Evolutionary conservation across 208 protist species (phyloP), one percentile per base, ranked within the genome.

Genomic region (Trypanosoma vivax): DNA sequence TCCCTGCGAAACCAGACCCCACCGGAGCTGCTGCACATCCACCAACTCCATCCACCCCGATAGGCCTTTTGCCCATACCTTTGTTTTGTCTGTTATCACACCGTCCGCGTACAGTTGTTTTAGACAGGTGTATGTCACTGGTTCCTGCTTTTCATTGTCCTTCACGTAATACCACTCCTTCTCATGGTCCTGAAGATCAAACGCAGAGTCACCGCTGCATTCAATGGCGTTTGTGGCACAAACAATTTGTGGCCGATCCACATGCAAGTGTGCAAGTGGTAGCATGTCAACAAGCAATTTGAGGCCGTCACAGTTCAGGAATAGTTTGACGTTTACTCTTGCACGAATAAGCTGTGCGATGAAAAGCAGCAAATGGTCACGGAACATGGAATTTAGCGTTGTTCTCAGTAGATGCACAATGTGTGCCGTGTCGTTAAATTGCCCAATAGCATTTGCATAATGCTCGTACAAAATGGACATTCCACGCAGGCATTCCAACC

Each of bases 11-110:
- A 93, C 10, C 45, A 96, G 67, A 13, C 76, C 83, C 94, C 96
- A 98, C 29, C 87, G 79, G 24, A 98, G 72, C 71, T 97, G 93
- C n/a, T 85, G 72, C 29, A 98, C 83, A 30, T 89, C 56, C 6
- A 65, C 46, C 19, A 97, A 35, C 48, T 70, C 62, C 34, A 73
- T 76, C 94, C 96, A 98, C 14, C 83, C 90, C 7, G 85, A 66
- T 54, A 96, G 77, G n/a, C 96, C 94, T 63, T 97, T 91, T 4
- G 95, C 95, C 93, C 95, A 98, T 41, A 94, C 85, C 65, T 86
- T 93, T 2, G 74, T 94, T 21, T 16, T 40, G 24, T 38, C 47
- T 5, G 31, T 69, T 13, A 97, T 50, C 27, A 79, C 67, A 14
- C 57, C 67, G 0, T 56, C 41, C 10, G 55, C 56, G 50, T 85